Percentiles rank a stretch among this genome's conserved stretches.
Evolutionary conservation across 2,329 filamentous ascomycete species (phyloP).

Genomic region (Pseudogymnoascus sp.): DNA sequence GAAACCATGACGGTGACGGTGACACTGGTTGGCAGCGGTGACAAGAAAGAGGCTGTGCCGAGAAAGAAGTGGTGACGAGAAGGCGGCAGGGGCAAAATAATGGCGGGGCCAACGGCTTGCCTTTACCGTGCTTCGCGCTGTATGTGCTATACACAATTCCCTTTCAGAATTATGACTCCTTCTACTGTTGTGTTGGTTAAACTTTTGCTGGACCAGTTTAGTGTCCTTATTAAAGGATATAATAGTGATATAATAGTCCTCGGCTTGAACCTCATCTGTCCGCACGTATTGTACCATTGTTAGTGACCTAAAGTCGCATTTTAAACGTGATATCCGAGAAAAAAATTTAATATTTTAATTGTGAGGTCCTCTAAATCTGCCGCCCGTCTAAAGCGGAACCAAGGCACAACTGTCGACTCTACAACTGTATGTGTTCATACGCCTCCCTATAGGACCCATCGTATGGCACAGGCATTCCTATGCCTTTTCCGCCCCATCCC

Average conservation of each 20-base stretch:
- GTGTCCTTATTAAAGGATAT: too few species aligned
- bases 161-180: too few species aligned
- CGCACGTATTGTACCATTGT: background rate
- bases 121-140: too few species aligned
- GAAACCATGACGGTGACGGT: background rate
- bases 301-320: background rate
- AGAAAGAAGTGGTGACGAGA: background rate
- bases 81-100: background rate
- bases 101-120: too few species aligned
- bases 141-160: background rate
- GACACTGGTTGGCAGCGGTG: background rate
- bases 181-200: too few species aligned
- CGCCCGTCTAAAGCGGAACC: background rate
- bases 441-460: background rate
- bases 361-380: background rate
- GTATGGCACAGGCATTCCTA: background rate
- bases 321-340: background rate
- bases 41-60: background rate
- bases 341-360: conserved; percentile 1
- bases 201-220: too few species aligned
- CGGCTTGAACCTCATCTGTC: background rate
- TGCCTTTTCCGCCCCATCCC: background rate
- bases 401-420: background rate
- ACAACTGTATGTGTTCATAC: background rate
- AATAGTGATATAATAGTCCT: too few species aligned